Conservation (phyloP, 345 rosid species). For the Citrus australasica region DNA sequence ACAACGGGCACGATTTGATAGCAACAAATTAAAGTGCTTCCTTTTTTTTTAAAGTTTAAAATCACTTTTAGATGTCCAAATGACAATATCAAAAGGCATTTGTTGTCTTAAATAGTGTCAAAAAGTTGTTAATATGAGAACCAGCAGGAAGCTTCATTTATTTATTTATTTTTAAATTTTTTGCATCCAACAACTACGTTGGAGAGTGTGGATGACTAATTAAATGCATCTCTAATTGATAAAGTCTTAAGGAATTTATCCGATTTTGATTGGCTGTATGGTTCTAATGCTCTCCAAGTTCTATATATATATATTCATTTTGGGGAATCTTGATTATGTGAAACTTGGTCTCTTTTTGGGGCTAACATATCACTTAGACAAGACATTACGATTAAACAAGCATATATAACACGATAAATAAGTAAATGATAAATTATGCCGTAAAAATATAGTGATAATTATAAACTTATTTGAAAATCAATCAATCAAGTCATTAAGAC, state of each 20-base stretch:
- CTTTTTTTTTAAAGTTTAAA: neutral
- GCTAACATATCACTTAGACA: neutral
- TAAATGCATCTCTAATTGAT: neutral
- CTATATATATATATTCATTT: neutral
- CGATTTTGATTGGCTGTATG: slow-evolving; percentile 5
- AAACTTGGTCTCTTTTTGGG: neutral
- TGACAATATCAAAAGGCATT: neutral
- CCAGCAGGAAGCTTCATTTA: no score
- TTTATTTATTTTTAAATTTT: neutral
- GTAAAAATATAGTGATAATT: no score
- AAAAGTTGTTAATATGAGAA: no score
- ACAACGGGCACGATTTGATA: no score
- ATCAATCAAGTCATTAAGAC: no score
- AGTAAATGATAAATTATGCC: no score
- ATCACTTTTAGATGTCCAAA: neutral
- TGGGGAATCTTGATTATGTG: slow-evolving; percentile 3
- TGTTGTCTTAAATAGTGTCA: neutral
- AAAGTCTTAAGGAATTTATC: slow-evolving; percentile 7
- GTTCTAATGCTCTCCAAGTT: neutral
- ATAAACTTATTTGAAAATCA: no score
- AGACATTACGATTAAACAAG: neutral
- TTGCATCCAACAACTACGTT: neutral
- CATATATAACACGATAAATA: no score
- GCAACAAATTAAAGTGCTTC: no score
- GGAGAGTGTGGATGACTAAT: neutral